Percentiles rank a stretch among this genome's conserved stretches.
phyloP scores from a whole-genome alignment of 2,329 filamentous ascomycete species.

The Metarhizium anisopliae region DNA sequence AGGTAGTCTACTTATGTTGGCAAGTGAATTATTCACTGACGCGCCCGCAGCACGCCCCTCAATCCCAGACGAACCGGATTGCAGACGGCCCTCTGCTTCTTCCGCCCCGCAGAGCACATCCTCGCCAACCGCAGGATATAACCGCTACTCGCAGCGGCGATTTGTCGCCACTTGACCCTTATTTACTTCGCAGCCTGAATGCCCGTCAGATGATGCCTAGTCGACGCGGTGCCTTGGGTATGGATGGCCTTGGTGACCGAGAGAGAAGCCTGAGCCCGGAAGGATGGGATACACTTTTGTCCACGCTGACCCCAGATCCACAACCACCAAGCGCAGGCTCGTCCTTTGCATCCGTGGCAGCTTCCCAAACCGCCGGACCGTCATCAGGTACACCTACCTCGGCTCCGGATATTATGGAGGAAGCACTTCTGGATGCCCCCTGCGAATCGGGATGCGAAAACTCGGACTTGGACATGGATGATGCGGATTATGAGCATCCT shows the following conservation, averaged over 20 bases:
- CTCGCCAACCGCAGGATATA: not conserved
- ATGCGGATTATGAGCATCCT: constrained; percentile 33
- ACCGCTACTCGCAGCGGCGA: not conserved
- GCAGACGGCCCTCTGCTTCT: not conserved
- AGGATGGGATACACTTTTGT: constrained; percentile 72
- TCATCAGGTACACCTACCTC: constrained; percentile 34
- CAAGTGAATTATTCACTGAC: not conserved
- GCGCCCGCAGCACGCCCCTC: not conserved
- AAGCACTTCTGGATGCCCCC: constrained; percentile 27
- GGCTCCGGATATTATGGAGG: constrained; percentile 27
- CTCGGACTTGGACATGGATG: constrained; percentile 47
- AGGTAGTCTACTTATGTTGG: not conserved
- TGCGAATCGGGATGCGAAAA: constrained; percentile 47
- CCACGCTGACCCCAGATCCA: constrained; percentile 72
- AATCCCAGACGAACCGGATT: not conserved
- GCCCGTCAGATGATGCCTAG: constrained; percentile 2
- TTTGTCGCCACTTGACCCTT: not conserved
- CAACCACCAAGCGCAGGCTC: constrained; percentile 72
- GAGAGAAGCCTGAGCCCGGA: constrained; percentile 74
- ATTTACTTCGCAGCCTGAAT: not conserved
- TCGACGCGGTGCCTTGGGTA: constrained; percentile 6
- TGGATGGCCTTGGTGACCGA: constrained; percentile 77
- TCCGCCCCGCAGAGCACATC: not conserved
- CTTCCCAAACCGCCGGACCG: constrained; percentile 31
- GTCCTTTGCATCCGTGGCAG: constrained; percentile 62